Evolutionary conservation across 768 basidiomycete genomes (phyloP).

Genomic region (Leccinum disarticulatum): DNA sequence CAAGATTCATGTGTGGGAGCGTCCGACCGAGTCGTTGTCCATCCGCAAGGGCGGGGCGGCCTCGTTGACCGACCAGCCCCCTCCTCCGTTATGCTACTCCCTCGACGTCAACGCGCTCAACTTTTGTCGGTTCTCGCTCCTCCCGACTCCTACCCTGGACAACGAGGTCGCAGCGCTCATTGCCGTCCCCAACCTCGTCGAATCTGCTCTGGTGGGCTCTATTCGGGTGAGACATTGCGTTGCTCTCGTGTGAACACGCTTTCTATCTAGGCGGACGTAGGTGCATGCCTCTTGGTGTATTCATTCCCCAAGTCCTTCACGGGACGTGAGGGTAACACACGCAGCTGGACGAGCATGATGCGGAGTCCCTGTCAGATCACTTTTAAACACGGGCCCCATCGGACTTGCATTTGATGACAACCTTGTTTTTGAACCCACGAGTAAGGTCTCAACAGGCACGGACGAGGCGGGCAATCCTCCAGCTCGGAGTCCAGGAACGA

Average conservation of each 20-base stretch:
- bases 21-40: no score
- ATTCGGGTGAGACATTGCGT: background rate
- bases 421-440: background rate
- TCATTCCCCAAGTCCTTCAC: background rate
- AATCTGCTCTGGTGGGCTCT: constrained; percentile 71
- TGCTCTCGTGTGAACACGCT: background rate
- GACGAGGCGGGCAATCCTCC: background rate
- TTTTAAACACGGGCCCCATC: background rate
- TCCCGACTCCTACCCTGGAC: no score
- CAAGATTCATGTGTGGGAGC: no score
- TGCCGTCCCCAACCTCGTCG: constrained; percentile 84
- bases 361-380: background rate
- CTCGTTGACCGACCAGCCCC: no score
- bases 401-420: constrained; percentile 5
- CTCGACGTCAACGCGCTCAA: no score
- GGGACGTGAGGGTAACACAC: background rate
- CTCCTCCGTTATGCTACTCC: no score
- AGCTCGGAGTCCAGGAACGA: background rate
- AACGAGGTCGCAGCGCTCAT: no score
- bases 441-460: background rate
- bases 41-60: no score
- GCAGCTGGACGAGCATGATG: background rate
- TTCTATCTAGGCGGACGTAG: constrained; percentile 74
- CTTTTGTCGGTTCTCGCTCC: no score
- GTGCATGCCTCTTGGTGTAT: constrained; percentile 34